These are phyloP conservation scores for Emericellopsis atlantica DNA, from an alignment of 2,329 filamentous ascomycete species.

Conservation along the genomic window DNA sequence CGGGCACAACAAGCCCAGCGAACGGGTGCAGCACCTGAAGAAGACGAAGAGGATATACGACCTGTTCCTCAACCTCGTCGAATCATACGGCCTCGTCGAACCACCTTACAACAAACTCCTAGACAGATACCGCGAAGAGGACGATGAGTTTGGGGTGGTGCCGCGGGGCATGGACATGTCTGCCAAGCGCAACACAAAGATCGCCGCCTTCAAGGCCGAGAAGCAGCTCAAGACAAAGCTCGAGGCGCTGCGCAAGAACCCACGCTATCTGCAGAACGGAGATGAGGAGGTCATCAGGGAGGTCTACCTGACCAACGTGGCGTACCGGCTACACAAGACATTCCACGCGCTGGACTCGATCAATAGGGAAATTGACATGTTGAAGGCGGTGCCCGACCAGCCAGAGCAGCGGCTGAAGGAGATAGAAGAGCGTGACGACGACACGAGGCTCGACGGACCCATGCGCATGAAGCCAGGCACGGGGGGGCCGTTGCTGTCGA, in stretches of 20 bases:
- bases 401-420: conserved; percentile 4
- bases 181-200: conserved; percentile 69
- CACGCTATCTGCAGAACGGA: conserved; percentile 44
- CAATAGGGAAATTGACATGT: conserved; percentile 71
- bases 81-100: conserved; percentile 64
- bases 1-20: conserved; percentile 26
- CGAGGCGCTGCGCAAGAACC: conserved; percentile 38
- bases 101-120: conserved; percentile 54
- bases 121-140: conserved; percentile 60
- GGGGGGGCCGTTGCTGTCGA: conserved; percentile 64
- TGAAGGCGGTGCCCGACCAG: conserved; percentile 56
- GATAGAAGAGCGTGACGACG: conserved; percentile 25
- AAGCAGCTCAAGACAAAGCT: conserved; percentile 75
- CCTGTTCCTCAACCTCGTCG: conserved; percentile 61
- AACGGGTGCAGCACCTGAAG: conserved; percentile 51
- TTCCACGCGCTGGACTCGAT: conserved; percentile 83
- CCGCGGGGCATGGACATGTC: conserved; percentile 44
- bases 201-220: conserved; percentile 72
- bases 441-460: conserved; percentile 61
- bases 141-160: conserved; percentile 60
- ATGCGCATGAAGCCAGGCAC: conserved; percentile 34
- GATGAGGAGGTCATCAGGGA: conserved; percentile 80
- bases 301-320: conserved; percentile 64
- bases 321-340: conserved; percentile 62
- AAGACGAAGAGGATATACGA: conserved; percentile 62